Percentiles rank a stretch among this genome's conserved stretches.
Conservation (phyloP, 371 early-diverging fungal genomes). For the Mortierella sp. region DNA sequence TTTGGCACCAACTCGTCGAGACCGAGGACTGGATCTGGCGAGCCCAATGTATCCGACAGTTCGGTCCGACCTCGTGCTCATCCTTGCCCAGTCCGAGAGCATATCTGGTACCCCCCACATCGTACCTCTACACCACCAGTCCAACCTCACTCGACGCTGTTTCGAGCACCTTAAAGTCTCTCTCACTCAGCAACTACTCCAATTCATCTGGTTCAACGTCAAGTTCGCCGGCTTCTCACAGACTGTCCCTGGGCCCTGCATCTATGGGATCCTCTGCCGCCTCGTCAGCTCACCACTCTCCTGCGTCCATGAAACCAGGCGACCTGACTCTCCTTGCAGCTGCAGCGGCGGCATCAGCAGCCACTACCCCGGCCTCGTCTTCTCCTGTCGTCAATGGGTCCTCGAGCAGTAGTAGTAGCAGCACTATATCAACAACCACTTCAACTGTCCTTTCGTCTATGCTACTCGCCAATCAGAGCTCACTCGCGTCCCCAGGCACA, state of each 20-base stretch:
- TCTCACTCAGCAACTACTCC: slow-evolving; percentile 16
- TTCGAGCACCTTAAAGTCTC: slow-evolving; percentile 42
- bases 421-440: slow-evolving; percentile 8
- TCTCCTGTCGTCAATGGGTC: slow-evolving; percentile 15
- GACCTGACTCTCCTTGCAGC: slow-evolving; percentile 23
- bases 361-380: background rate
- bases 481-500: slow-evolving; percentile 17
- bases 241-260: slow-evolving; percentile 16
- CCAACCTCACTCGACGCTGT: slow-evolving; percentile 46
- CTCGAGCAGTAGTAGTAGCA: background rate
- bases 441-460: slow-evolving; percentile 48
- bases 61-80: slow-evolving; percentile 64
- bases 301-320: slow-evolving; percentile 17
- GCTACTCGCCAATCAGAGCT: slow-evolving; percentile 41
- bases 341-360: background rate
- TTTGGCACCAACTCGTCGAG: slow-evolving; percentile 74
- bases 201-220: slow-evolving; percentile 4
- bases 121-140: slow-evolving; percentile 37
- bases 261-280: slow-evolving; percentile 13
- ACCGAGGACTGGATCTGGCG: slow-evolving; percentile 71
- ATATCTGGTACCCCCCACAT: slow-evolving; percentile 26
- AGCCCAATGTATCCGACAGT: slow-evolving; percentile 66
- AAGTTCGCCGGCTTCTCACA: slow-evolving; percentile 18
- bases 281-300: slow-evolving; percentile 22
- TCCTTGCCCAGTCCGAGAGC: slow-evolving; percentile 48